Base-by-base conservation (phyloP, 208 protist species). In the Phytomonas sp. region DNA sequence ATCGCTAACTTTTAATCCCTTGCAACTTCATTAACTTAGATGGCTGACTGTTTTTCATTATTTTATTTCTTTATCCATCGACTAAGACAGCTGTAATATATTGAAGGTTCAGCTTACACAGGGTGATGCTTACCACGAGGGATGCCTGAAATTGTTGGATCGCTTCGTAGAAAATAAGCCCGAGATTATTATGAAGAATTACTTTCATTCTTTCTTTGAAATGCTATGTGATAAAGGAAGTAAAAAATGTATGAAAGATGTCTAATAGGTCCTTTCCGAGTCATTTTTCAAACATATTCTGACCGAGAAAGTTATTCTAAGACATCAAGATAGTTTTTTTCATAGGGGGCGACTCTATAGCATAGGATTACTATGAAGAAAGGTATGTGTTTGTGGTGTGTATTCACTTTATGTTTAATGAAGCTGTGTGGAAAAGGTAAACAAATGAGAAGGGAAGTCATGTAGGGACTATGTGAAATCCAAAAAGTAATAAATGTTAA, bases 111-210 rank as follows among this genome's bases (percentile, higher is more conserved):
- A 56, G 2, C 19, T 56, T 56, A 26, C 26, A 56, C 45, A 69
- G 76, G 72, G 77, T 79, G 74, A 83, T 78, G 77, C 81, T 82
- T 82, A 84, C 79, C 79, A 76, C 79, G 79, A 77, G 76, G 79
- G 79, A 67, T 84, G 70, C 76, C 79, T 45, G 45, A 31, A 52
- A 52, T 61, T 60, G 60, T 65, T 84, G 79, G 76, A 84, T 78
- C 76, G 72, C 76, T 84, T 84, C 67, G 79, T 71, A 84, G 79
- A 81, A 84, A 84, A 84, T 81, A 84, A 84, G 74, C 79, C 79
- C 80, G 49, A 85, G 73, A 81, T 33, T 26, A 19, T 60, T 56
- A 19, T 69, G 37, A 14, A 5, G n/a, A 30, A 32, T 64, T 2
- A 26, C 2, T 49, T 31, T 71, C 11, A 29, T 34, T 40, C 19